A percentile compares a stretch with the other conserved stretches of the same genome.
Conservation (phyloP, 139 green algal species). For the Micromonas commoda region DNA sequence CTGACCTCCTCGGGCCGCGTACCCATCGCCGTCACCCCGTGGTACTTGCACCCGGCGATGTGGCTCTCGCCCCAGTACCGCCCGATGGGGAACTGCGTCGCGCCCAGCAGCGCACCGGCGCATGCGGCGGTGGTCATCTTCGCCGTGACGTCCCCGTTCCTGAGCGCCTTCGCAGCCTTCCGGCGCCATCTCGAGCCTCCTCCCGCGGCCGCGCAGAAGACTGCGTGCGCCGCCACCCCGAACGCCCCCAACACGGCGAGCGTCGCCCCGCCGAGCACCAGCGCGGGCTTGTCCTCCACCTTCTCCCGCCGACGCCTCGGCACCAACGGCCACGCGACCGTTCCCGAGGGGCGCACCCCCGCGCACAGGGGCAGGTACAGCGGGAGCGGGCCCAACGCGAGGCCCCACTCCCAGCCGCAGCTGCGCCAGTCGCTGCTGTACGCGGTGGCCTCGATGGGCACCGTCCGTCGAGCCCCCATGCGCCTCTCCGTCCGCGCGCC, state of each 20-base stretch:
- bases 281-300: not conserved
- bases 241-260: not conserved
- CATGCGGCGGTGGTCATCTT: too few relatives aligned
- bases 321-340: not conserved
- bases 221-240: not conserved
- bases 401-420: slow-evolving; percentile 47
- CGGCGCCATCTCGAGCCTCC: too few relatives aligned
- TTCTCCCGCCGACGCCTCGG: not conserved
- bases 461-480: too few relatives aligned
- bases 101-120: not conserved
- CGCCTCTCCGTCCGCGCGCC: too few relatives aligned
- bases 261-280: not conserved
- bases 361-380: slow-evolving; percentile 32
- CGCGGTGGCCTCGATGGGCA: slow-evolving; percentile 11
- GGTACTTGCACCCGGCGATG: slow-evolving; percentile 32
- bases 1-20: slow-evolving; percentile 20
- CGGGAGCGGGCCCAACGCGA: slow-evolving; percentile 33
- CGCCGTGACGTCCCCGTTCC: too few relatives aligned
- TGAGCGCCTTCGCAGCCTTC: too few relatives aligned
- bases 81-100: not conserved
- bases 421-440: slow-evolving; percentile 37
- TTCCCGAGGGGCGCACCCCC: slow-evolving; percentile 5
- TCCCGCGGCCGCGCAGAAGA: too few relatives aligned
- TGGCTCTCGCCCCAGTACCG: slow-evolving; percentile 45
- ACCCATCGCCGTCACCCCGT: slow-evolving; percentile 32